Conservation (phyloP, 164 flowering plant species). For the Umbellularia californica region DNA sequence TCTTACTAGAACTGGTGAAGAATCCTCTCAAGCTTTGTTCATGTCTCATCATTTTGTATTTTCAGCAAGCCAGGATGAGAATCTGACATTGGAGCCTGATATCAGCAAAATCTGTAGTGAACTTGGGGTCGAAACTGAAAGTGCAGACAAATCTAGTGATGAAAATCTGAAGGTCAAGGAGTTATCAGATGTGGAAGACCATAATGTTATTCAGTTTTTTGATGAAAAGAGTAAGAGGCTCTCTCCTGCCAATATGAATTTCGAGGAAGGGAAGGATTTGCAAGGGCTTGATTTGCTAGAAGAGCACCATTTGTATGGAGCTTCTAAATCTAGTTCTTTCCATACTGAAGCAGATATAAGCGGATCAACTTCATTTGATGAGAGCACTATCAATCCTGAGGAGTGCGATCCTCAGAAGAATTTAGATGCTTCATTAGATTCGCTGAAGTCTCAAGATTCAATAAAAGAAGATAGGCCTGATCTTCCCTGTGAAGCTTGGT, state of each 20-base stretch:
- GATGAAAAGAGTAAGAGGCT: conserved; percentile 37
- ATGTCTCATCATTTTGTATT: conserved; percentile 90
- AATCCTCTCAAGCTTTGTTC: conserved; percentile 60
- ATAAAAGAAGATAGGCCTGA: conserved; percentile 36
- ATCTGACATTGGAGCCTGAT: conserved; percentile 48
- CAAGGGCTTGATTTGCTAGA: conserved; percentile 40
- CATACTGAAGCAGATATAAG: conserved; percentile 20
- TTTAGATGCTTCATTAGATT: conserved; percentile 16
- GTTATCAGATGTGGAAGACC: conserved; percentile 34
- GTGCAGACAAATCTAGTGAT: conserved; percentile 30
- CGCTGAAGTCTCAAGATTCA: conserved; percentile 4
- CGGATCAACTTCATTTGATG: conserved; percentile 13
- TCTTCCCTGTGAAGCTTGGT: conserved; percentile 89
- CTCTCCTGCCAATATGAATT: conserved; percentile 28
- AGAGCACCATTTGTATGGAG: conserved; percentile 37
- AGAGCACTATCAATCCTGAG: conserved; percentile 10
- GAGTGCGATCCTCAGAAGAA: conserved; percentile 10
- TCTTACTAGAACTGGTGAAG: conserved; percentile 31
- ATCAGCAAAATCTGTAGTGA: conserved; percentile 29
- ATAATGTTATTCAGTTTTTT: conserved; percentile 34
- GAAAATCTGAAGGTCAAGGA: conserved; percentile 38
- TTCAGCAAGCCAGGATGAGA: conserved; percentile 73
- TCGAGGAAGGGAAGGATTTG: conserved; percentile 33
- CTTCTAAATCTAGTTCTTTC: conserved; percentile 25
- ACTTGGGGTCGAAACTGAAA: conserved; percentile 19